Evolutionary conservation across 495 filamentous ascomycete genomes (phyloP).

Genomic region (Tetracladium setigerum): DNA sequence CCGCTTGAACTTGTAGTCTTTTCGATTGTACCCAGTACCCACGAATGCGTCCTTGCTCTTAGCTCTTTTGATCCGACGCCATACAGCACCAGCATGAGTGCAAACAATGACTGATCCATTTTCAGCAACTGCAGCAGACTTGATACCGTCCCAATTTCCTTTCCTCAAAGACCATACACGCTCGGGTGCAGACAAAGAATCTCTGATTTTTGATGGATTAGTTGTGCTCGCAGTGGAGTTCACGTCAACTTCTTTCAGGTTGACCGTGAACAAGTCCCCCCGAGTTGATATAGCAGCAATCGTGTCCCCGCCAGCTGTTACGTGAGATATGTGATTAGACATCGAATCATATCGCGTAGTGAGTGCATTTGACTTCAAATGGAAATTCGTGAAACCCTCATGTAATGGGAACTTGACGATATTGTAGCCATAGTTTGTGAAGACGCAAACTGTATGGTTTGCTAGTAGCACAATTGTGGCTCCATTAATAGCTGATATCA

Average conservation of each 20-base stretch:
- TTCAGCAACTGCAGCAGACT: constrained; percentile 81
- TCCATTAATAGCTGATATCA: constrained; percentile 82
- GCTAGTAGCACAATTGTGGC: constrained; percentile 81
- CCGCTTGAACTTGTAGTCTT: constrained; percentile 88
- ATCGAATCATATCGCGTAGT: constrained; percentile 52
- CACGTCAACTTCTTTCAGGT: constrained; percentile 55
- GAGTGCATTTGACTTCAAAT: constrained; percentile 48
- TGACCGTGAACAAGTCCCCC: constrained; percentile 80
- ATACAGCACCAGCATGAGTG: constrained; percentile 85
- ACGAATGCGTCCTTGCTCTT: constrained; percentile 67
- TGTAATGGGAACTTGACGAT: constrained; percentile 70
- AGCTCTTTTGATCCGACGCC: constrained; percentile 72
- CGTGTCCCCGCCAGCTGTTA: constrained; percentile 79
- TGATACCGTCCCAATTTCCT: constrained; percentile 71
- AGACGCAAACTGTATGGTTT: constrained; percentile 83
- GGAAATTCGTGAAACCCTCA: constrained; percentile 58
- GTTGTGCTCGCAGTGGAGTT: constrained; percentile 65
- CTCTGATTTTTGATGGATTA: constrained; percentile 78
- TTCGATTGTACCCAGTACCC: constrained; percentile 45
- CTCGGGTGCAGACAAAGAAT: constrained; percentile 57
- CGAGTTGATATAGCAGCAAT: constrained; percentile 77
- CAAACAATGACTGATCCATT: constrained; percentile 94
- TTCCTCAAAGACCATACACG: constrained; percentile 78
- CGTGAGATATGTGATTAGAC: constrained; percentile 59
- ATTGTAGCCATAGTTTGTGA: constrained; percentile 88